Evolutionary conservation across 768 basidiomycete genomes (phyloP).

Genomic region (Sarcodon aspratus): DNA sequence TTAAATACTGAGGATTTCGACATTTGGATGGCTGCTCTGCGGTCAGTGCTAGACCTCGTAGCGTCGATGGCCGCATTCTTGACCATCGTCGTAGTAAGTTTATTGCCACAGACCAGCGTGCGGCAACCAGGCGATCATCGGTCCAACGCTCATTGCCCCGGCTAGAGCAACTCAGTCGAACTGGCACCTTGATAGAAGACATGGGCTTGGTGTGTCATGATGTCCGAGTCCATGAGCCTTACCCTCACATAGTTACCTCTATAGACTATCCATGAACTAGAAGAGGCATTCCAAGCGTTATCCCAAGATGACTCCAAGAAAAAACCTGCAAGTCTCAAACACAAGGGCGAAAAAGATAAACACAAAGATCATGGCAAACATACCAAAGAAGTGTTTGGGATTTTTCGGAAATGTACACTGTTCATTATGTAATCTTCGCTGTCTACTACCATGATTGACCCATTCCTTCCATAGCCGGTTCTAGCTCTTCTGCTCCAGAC

Average conservation of each 20-base stretch:
- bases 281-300: conserved; percentile 37
- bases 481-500: background rate
- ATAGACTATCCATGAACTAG: conserved; percentile 50
- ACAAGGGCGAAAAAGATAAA: conserved; percentile 39
- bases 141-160: conserved; percentile 23
- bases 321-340: conserved; percentile 22
- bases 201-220: conserved; percentile 41
- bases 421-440: too few relatives aligned
- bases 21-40: conserved; percentile 64
- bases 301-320: conserved; percentile 26
- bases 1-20: conserved; percentile 60
- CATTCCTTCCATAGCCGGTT: background rate
- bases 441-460: background rate
- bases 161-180: conserved; percentile 37
- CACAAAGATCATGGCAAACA: conserved; percentile 13
- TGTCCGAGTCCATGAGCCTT: background rate
- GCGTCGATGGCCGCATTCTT: background rate
- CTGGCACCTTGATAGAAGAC: conserved; percentile 46
- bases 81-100: conserved; percentile 38
- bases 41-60: conserved; percentile 27
- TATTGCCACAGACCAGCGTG: conserved; percentile 34
- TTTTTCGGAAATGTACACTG: conserved; percentile 36
- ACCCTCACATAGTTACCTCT: conserved; percentile 3
- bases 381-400: conserved; percentile 33
- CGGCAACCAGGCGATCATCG: conserved; percentile 22